Conservation (phyloP, 345 rosid species). For the Theobroma cacao region DNA sequence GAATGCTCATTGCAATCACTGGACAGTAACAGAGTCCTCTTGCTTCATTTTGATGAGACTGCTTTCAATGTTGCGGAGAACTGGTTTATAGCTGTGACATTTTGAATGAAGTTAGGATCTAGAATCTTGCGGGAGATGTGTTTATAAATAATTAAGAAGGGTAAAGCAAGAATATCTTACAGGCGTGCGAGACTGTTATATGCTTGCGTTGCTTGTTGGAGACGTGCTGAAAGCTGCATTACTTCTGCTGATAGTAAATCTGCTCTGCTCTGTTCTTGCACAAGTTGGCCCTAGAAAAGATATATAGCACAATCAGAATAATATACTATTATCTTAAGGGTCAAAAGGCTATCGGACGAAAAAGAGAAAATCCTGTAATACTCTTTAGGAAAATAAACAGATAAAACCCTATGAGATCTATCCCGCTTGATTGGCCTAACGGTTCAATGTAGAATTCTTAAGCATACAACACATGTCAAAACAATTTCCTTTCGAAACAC, state of each 20-base stretch:
- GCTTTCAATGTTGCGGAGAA: conserved; percentile 80
- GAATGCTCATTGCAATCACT: conserved; percentile 22
- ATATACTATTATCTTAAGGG: not conserved
- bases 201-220: conserved; percentile 78
- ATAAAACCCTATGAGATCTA: too few species aligned
- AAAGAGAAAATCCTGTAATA: not conserved
- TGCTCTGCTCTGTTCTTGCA: conserved; percentile 79
- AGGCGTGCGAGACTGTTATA: conserved; percentile 67
- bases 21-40: conserved; percentile 56
- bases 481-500: not conserved
- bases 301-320: not conserved
- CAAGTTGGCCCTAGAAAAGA: conserved; percentile 59
- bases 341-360: not conserved
- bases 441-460: not conserved
- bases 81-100: conserved; percentile 74
- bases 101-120: conserved; percentile 4
- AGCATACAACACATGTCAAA: not conserved
- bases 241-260: conserved; percentile 84
- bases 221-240: conserved; percentile 71
- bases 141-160: not conserved
- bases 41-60: conserved; percentile 84
- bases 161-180: conserved; percentile 36
- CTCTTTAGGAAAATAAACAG: not conserved
- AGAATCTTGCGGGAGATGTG: not conserved
- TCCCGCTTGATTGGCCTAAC: not conserved